Percentiles rank a stretch among this genome's conserved stretches.
phyloP scores from a whole-genome alignment of 2,329 filamentous ascomycete species.

The Calonectria fujianensis region DNA sequence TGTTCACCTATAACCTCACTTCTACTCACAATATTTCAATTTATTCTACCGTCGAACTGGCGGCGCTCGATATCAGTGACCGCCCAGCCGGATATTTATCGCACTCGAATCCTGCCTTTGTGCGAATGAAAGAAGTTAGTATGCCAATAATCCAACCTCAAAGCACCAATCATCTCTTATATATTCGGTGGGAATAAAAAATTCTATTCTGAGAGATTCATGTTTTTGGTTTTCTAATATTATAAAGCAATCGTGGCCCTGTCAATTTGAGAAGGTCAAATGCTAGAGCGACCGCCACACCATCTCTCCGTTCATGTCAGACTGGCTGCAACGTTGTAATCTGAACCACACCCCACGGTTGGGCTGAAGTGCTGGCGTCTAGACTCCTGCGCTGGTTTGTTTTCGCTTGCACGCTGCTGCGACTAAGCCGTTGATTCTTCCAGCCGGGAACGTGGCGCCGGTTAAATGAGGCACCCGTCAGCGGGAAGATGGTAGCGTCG shows the following conservation, averaged over 20 bases:
- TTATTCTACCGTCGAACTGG: too few relatives aligned
- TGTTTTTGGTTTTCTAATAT: not conserved
- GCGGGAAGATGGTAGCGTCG: not conserved
- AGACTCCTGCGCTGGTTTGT: not conserved
- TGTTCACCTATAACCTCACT: too few relatives aligned
- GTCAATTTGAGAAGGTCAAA: not conserved
- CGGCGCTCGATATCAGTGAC: too few relatives aligned
- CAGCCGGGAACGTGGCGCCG: constrained; percentile 2
- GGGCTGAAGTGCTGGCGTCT: too few relatives aligned
- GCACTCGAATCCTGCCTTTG: too few relatives aligned
- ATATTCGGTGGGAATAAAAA: too few relatives aligned
- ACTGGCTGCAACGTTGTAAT: not conserved
- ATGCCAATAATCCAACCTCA: too few relatives aligned
- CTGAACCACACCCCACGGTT: not conserved
- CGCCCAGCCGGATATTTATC: too few relatives aligned
- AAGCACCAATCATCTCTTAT: too few relatives aligned
- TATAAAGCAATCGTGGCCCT: not conserved
- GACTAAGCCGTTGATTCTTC: not conserved
- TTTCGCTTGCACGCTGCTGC: not conserved
- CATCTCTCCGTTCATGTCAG: not conserved
- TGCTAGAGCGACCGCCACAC: not conserved
- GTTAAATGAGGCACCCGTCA: constrained; percentile 4
- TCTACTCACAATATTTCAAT: too few relatives aligned
- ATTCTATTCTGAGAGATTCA: too few relatives aligned
- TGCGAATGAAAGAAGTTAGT: too few relatives aligned